Conservation (phyloP, 306 rosid genomes). For the Ceratonia siliqua region DNA sequence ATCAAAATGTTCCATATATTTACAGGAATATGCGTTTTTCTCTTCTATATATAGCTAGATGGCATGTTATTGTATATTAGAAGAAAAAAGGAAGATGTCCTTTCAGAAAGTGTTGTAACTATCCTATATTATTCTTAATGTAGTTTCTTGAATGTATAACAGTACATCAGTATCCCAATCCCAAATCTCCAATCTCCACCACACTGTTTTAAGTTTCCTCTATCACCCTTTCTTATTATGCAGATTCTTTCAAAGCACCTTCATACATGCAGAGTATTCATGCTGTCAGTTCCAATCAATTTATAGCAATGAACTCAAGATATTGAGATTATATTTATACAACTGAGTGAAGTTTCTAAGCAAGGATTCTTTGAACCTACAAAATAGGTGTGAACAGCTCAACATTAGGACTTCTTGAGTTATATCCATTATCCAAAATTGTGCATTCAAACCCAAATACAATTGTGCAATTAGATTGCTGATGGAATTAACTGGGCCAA, state of each 20-base stretch:
- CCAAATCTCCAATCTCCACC: not conserved
- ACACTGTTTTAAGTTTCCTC: slow-evolving; percentile 1
- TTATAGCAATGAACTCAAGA: slow-evolving; percentile 10
- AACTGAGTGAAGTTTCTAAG: not conserved
- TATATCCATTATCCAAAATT: not conserved
- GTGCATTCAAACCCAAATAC: slow-evolving; percentile 19
- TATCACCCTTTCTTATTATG: not conserved
- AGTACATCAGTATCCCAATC: not conserved
- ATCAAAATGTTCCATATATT: not conserved
- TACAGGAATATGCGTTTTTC: not conserved
- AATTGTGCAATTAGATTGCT: slow-evolving; percentile 19
- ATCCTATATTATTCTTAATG: not conserved
- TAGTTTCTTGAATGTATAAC: slow-evolving; percentile 1
- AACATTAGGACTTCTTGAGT: not conserved
- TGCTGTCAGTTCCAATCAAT: slow-evolving; percentile 6
- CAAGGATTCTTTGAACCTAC: not conserved
- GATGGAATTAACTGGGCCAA: not conserved
- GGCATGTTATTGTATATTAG: not conserved
- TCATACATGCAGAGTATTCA: not conserved
- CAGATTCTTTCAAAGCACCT: slow-evolving; percentile 22
- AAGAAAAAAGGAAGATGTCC: not conserved
- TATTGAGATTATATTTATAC: slow-evolving; percentile 14
- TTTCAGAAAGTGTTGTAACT: slow-evolving; percentile 4
- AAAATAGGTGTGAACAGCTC: not conserved
- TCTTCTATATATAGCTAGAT: slow-evolving; percentile 2